Evolutionary conservation across 345 rosid species (phyloP).

Genomic region (Pseudoturritis turrita): DNA sequence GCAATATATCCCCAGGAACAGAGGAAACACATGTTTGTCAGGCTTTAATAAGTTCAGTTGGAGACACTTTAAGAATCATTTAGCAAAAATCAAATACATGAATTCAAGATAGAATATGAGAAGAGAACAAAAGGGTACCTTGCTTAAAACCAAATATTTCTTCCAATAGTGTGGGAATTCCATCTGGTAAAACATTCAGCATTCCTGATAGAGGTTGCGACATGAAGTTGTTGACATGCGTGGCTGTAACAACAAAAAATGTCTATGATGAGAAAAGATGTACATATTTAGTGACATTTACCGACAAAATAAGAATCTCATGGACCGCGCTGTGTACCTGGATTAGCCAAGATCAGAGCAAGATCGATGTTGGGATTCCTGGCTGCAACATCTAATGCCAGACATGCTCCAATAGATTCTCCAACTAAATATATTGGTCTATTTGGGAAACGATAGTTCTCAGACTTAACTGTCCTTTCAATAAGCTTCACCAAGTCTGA

Average conservation of each 20-base stretch:
- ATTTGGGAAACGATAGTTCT: conserved; percentile 35
- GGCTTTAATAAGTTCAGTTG: not conserved
- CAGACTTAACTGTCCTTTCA: conserved; percentile 41
- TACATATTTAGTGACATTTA: not conserved
- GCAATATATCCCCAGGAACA: not conserved
- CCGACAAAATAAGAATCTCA: not conserved
- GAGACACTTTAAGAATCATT: not conserved
- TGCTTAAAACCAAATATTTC: conserved; percentile 35
- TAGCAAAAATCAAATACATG: not conserved
- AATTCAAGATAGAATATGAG: not conserved
- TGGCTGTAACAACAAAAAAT: conserved; percentile 7
- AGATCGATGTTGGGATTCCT: conserved; percentile 49
- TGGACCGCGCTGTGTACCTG: conserved; percentile 32
- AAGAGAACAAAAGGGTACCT: conserved; percentile 26
- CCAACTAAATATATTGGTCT: conserved; percentile 63
- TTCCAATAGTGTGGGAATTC: conserved; percentile 32
- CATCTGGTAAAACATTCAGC: conserved; percentile 40
- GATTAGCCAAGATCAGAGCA: conserved; percentile 51
- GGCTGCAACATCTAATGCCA: conserved; percentile 57
- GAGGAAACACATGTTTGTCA: not conserved
- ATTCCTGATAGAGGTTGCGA: conserved; percentile 37
- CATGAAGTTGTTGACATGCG: conserved; percentile 40
- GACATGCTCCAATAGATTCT: conserved; percentile 58
- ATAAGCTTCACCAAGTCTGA: conserved; percentile 50
- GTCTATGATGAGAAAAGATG: not conserved